Evolutionary conservation across 441 rosid species (phyloP), one percentile per base, ranked within the genome.

Genomic region (Pelargonium hybrid): DNA sequence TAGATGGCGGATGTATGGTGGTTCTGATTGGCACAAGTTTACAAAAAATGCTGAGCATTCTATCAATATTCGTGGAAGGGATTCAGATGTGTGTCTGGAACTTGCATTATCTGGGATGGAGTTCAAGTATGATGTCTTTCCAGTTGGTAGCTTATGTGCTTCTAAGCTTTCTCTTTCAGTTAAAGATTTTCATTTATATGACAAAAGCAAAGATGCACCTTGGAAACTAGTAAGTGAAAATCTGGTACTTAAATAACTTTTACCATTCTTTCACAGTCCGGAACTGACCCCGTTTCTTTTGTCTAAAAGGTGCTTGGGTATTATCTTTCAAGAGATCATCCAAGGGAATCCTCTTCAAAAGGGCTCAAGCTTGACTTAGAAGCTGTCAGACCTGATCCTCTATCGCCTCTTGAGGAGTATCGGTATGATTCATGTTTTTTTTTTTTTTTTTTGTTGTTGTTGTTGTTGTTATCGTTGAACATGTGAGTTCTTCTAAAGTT

Each of bases 401-500:
- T 71, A 71, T 89, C 81, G 37, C 98, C 99, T 71, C 96, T 96
- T 4, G 98, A 96, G 83, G 99, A 96, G 83, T 90, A 92, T 76
- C 79, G 99, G 99, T 92, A 81, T 73, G 72, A 39, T 31, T 65
- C 3, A 50, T 54, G 69, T 77, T 74, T 68, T 5, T 72, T 68
- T 37, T 41, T 65, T 65, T 26, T 2, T 13, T 34, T 43, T 4
- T 66, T 18, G n/a, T 25, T 39, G n/a, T 66, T 17, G 29, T n/a
- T 39, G 0, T 47, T 10, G 3, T 15, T 10, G 7, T 37, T 37
- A 7, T 5, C 5, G 4, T 2, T 6, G 7, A 15, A 18, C 25
- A 15, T 15, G 3, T 54, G 10, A 18, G 17, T 54, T 54, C 20
- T 54, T 15, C 23, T 71, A 39, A 37, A 10, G 45, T 37, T 26